A percentile compares a stretch with the other conserved stretches of the same genome.
Conservation (phyloP, 2,329 filamentous ascomycete species). For the Aspergillus persii region DNA sequence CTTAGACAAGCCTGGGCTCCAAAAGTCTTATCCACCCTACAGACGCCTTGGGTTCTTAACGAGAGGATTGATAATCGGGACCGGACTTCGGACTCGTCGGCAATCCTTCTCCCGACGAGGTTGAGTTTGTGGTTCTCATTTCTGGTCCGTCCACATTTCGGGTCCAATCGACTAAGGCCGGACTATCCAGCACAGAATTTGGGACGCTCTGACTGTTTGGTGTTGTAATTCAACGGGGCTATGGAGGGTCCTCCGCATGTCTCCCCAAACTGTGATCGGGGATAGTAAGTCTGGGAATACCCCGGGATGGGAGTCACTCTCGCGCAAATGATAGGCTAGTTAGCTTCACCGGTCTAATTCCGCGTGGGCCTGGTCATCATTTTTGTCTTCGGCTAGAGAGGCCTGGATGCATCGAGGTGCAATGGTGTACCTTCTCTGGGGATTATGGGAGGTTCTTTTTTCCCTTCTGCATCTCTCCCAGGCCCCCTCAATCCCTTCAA, state of each 20-base stretch:
- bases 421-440: not conserved
- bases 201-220: slow-evolving; percentile 3
- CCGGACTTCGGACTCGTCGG: slow-evolving; percentile 2
- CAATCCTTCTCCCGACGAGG: not conserved
- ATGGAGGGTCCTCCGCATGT: slow-evolving; percentile 24
- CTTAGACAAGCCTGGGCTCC: slow-evolving; percentile 7
- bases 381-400: slow-evolving; percentile 2
- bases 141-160: slow-evolving; percentile 10
- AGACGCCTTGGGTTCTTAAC: not conserved
- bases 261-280: slow-evolving; percentile 1
- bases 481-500: not conserved
- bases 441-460: not conserved
- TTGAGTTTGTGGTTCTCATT: not conserved
- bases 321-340: slow-evolving; percentile 5
- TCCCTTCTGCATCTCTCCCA: not conserved
- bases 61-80: not conserved
- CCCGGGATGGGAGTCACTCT: slow-evolving; percentile 8
- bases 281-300: slow-evolving; percentile 9
- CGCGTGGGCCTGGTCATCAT: slow-evolving; percentile 1
- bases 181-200: slow-evolving; percentile 4
- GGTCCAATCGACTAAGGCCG: slow-evolving; percentile 7
- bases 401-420: not conserved
- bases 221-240: slow-evolving; percentile 15
- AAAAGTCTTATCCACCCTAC: slow-evolving; percentile 14
- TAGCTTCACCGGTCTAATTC: not conserved